phyloP scores from a whole-genome alignment of 2,329 filamentous ascomycete species.

The Botrytis galanthina region DNA sequence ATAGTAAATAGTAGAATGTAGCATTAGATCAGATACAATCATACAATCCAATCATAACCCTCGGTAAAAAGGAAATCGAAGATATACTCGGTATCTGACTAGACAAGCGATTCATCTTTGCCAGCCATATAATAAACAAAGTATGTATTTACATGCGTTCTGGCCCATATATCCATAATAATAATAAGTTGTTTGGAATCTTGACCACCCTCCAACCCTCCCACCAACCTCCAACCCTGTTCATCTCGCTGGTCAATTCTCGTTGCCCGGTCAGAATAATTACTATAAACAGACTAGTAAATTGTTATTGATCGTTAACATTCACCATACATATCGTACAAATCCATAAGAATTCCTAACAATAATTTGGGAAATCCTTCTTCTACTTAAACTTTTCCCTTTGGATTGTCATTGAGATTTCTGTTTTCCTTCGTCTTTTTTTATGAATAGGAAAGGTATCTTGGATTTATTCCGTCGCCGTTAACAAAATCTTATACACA shows the following conservation, averaged over 20 bases:
- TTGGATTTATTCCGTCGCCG: background rate
- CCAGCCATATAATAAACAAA: background rate
- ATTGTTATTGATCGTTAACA: constrained; percentile 14
- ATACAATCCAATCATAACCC: background rate
- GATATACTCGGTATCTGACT: too few species aligned
- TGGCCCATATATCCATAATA: background rate
- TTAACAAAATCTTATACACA: background rate
- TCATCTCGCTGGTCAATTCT: constrained; percentile 5
- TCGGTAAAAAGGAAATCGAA: too few species aligned
- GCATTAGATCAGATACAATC: background rate
- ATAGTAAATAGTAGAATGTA: too few species aligned
- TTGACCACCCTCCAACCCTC: too few species aligned
- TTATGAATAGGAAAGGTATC: background rate
- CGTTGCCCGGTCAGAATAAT: constrained; percentile 19
- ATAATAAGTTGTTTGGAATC: too few species aligned
- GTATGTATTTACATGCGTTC: background rate
- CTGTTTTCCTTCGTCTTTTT: background rate
- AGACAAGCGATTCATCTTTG: too few species aligned
- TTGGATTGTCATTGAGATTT: background rate
- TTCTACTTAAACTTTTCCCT: constrained; percentile 2
- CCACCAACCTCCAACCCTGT: background rate
- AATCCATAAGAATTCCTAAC: constrained; percentile 11
- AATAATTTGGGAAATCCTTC: background rate
- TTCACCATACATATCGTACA: constrained; percentile 16
- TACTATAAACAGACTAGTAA: constrained; percentile 21